Evolutionary conservation across 768 basidiomycete genomes (phyloP).

Genomic region (Rhodotorula babjevae): DNA sequence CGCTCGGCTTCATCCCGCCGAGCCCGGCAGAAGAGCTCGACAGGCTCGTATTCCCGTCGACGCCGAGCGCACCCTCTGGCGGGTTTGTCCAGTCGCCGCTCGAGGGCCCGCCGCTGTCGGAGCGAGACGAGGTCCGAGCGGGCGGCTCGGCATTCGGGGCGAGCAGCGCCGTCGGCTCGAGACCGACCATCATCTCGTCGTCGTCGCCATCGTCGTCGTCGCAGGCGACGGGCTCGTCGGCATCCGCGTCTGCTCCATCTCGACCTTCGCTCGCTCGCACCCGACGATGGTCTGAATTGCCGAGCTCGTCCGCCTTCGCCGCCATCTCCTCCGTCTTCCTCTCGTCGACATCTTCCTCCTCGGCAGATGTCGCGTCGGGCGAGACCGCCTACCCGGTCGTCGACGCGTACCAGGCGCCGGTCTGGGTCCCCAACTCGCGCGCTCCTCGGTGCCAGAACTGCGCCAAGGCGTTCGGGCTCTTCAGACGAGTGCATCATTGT

Average conservation of each 20-base stretch:
- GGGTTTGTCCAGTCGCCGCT: neutral
- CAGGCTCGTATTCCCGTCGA: neutral
- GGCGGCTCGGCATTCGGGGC: neutral
- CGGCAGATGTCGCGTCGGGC: neutral
- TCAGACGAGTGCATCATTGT: constrained; percentile 95
- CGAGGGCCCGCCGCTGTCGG: too few relatives aligned
- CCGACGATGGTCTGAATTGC: constrained; percentile 23
- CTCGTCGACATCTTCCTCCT: neutral
- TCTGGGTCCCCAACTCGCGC: constrained; percentile 86
- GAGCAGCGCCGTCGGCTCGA: too few relatives aligned
- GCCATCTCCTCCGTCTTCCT: constrained; percentile 14
- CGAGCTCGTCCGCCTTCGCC: constrained; percentile 5
- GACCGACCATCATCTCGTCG: too few relatives aligned
- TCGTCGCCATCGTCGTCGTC: too few relatives aligned
- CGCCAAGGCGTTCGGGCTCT: constrained; percentile 76
- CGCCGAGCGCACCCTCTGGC: neutral
- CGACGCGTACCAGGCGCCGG: constrained; percentile 79
- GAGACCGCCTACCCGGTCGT: constrained; percentile 47
- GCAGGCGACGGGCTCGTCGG: too few relatives aligned
- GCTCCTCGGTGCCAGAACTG: constrained; percentile 84
- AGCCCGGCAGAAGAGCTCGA: constrained; percentile 10
- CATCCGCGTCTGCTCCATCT: too few relatives aligned
- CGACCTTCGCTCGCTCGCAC: neutral
- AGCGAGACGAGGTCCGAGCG: neutral
- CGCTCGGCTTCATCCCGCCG: constrained; percentile 11